phyloP scores from a whole-genome alignment of 805 yeast species.

The Ogataea pini region DNA sequence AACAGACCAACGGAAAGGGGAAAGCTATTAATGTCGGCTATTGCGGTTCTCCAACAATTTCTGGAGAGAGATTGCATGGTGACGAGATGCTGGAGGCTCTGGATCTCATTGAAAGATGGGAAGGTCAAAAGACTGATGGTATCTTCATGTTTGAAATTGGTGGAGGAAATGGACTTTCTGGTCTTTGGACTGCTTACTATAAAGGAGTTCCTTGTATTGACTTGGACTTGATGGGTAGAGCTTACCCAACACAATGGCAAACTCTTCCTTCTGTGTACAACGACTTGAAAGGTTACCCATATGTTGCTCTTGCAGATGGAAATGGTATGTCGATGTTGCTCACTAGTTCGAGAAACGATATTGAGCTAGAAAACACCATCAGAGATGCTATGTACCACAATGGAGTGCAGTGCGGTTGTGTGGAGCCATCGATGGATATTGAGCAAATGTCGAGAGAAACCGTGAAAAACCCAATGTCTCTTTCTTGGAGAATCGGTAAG shows the following conservation, averaged over 20 bases:
- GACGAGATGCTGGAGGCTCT: constrained; percentile 38
- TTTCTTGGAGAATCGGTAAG: constrained; percentile 47
- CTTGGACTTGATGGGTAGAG: constrained; percentile 48
- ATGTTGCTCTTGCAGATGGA: constrained; percentile 43
- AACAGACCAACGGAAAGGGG: constrained; percentile 30
- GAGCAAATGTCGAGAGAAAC: constrained; percentile 32
- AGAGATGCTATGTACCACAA: constrained; percentile 44
- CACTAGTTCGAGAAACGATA: constrained; percentile 36
- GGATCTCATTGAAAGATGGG: constrained; percentile 31
- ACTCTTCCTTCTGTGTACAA: constrained; percentile 38
- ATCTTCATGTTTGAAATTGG: constrained; percentile 43
- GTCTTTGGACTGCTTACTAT: constrained; percentile 26
- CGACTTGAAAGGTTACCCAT: constrained; percentile 46
- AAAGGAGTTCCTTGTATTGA: constrained; percentile 35
- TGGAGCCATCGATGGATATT: constrained; percentile 37
- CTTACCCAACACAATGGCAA: constrained; percentile 47
- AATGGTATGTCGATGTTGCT: constrained; percentile 41
- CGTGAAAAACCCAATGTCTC: constrained; percentile 38
- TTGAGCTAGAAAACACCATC: constrained; percentile 39
- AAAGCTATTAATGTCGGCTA: constrained; percentile 38
- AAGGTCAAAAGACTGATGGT: constrained; percentile 33
- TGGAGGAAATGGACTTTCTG: constrained; percentile 44
- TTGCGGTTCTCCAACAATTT: constrained; percentile 48
- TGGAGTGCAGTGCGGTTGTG: constrained; percentile 42
- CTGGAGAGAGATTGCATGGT: constrained; percentile 43